phyloP scores from a whole-genome alignment of 2,329 filamentous ascomycete genomes.

The Ascochyta lentis region DNA sequence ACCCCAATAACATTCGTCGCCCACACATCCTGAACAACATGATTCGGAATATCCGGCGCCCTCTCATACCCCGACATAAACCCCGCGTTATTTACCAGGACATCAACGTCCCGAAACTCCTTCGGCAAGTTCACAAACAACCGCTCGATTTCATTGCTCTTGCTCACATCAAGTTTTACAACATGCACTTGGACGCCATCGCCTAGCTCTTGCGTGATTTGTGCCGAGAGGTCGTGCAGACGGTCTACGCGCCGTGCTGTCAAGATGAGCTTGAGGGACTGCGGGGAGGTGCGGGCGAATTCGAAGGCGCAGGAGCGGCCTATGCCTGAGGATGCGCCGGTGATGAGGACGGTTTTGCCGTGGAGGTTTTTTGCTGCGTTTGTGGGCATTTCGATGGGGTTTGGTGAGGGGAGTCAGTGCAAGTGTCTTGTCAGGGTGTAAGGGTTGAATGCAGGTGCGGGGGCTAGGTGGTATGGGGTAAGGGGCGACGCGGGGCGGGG shows the following conservation, averaged over 20 bases:
- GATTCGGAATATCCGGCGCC: slow-evolving; percentile 78
- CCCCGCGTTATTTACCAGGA: slow-evolving; percentile 95
- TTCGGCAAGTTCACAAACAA: slow-evolving; percentile 76
- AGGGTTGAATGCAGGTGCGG: background rate
- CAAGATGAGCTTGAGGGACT: slow-evolving; percentile 78
- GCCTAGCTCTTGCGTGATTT: slow-evolving; percentile 78
- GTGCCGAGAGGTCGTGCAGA: slow-evolving; percentile 72
- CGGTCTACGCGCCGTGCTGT: slow-evolving; percentile 81
- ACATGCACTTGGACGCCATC: slow-evolving; percentile 70
- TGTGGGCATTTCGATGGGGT: slow-evolving; percentile 8
- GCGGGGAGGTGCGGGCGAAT: slow-evolving; percentile 82
- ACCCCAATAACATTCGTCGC: slow-evolving; percentile 89
- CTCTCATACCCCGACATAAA: slow-evolving; percentile 85
- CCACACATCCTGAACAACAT: slow-evolving; percentile 85
- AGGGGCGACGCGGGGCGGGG: slow-evolving; percentile 15
- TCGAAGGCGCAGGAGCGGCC: slow-evolving; percentile 81
- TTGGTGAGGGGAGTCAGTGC: background rate
- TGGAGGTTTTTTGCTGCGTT: slow-evolving; percentile 73
- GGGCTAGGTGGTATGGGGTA: background rate
- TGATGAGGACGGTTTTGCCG: slow-evolving; percentile 90
- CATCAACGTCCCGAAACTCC: slow-evolving; percentile 81
- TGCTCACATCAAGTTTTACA: slow-evolving; percentile 82
- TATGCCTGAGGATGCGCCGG: slow-evolving; percentile 90
- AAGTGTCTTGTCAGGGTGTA: background rate
- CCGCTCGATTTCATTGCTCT: slow-evolving; percentile 70